A percentile compares a stretch with the other conserved stretches of the same genome.
Evolutionary conservation across 164 flowering plant species (phyloP).

Genomic region (Santalum album): DNA sequence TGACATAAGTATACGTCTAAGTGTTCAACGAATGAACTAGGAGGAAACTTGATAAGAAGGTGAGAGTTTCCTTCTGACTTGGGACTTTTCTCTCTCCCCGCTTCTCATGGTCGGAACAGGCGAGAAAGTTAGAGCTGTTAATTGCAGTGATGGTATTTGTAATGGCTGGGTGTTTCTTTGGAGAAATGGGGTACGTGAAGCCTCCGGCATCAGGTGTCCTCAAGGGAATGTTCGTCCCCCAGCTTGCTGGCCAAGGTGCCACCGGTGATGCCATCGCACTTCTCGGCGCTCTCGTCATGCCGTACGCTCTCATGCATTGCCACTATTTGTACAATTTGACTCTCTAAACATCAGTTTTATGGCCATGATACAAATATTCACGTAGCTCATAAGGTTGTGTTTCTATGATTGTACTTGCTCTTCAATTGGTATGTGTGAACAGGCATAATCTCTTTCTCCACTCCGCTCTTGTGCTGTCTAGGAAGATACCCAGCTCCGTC

Average conservation of each 20-base stretch:
- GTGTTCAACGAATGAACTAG: no score
- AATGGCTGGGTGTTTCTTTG: conserved; percentile 89
- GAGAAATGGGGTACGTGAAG: conserved; percentile 71
- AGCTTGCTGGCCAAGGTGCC: conserved; percentile 63
- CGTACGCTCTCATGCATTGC: conserved; percentile 31
- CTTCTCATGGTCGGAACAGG: conserved; percentile 23
- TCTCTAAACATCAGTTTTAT: no score
- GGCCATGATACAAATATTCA: no score
- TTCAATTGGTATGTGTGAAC: conserved; percentile 5
- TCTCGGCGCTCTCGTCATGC: conserved; percentile 93
- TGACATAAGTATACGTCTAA: no score
- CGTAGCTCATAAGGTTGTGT: no score
- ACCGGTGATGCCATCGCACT: conserved; percentile 89
- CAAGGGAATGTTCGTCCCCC: conserved; percentile 90
- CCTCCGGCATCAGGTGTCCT: conserved; percentile 61
- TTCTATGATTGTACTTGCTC: no score
- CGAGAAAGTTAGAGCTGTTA: conserved; percentile 73
- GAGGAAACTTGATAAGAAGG: background rate
- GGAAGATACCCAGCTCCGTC: conserved; percentile 62
- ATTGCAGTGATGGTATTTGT: conserved; percentile 65
- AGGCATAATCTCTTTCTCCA: conserved; percentile 93
- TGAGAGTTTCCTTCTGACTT: background rate
- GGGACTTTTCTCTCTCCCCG: background rate
- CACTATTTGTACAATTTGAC: no score
- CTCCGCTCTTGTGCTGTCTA: conserved; percentile 84